Evolutionary conservation across 306 rosid species (phyloP).

Genomic region (Urtica urens): DNA sequence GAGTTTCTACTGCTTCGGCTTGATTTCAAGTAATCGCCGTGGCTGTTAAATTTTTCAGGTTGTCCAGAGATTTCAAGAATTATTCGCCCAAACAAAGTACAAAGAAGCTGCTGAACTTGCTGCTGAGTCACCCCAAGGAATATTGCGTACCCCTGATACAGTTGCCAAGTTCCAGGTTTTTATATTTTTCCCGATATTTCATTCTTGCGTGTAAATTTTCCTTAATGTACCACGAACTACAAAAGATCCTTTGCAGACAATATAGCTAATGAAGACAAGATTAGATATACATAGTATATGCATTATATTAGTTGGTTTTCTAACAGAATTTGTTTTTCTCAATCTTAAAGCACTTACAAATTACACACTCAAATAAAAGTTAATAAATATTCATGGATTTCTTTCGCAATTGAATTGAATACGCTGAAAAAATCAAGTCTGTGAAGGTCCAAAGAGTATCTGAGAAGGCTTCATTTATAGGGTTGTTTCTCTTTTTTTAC

Average conservation of each 20-base stretch:
- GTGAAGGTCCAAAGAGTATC: too few species aligned
- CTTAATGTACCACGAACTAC: background rate
- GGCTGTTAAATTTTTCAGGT: constrained; percentile 44
- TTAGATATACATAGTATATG: background rate
- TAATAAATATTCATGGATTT: too few species aligned
- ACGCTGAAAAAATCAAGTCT: too few species aligned
- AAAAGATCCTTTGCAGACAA: background rate
- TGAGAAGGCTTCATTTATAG: background rate
- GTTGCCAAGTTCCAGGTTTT: constrained; percentile 97
- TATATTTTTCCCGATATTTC: background rate
- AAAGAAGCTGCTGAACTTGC: constrained; percentile 99
- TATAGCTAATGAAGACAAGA: background rate
- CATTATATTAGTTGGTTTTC: too few species aligned
- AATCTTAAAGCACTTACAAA: too few species aligned
- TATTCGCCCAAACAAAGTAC: constrained; percentile 96
- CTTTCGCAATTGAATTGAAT: too few species aligned
- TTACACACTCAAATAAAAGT: too few species aligned
- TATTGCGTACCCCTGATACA: constrained; percentile 95
- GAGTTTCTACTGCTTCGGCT: constrained; percentile 8
- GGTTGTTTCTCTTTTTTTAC: background rate
- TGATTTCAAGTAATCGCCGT: constrained; percentile 7
- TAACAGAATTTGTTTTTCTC: too few species aligned
- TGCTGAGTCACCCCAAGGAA: constrained; percentile 98
- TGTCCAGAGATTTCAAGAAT: constrained; percentile 96
- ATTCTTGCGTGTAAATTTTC: background rate